Percentiles rank a stretch among this genome's conserved stretches.
Conservation (phyloP, 176 grass and related monocot species). For the Oryza nivara region DNA sequence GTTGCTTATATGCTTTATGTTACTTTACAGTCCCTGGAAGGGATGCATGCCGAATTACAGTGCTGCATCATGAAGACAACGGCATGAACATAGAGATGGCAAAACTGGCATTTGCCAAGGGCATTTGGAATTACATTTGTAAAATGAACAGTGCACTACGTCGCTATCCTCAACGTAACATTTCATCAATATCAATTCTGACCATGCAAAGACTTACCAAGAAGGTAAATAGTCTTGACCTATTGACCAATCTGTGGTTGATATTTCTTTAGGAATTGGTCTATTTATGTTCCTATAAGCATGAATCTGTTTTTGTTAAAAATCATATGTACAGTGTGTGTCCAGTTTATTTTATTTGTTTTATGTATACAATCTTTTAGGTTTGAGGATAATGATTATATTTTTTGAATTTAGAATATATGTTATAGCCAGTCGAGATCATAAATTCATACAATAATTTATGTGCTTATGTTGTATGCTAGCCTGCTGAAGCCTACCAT, state of each 20-base stretch:
- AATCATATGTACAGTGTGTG: neutral
- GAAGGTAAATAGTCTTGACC: slow-evolving; percentile 56
- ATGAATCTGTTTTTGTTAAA: neutral
- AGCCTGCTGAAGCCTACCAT: slow-evolving; percentile 14
- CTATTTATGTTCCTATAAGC: neutral
- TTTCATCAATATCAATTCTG: slow-evolving; percentile 50
- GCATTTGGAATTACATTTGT: slow-evolving; percentile 94
- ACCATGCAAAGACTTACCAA: slow-evolving; percentile 75
- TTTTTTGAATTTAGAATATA: neutral
- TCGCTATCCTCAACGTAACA: slow-evolving; percentile 54
- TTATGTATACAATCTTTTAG: neutral
- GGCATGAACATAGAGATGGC: slow-evolving; percentile 94
- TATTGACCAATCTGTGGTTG: slow-evolving; percentile 5
- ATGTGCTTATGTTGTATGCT: slow-evolving; percentile 6
- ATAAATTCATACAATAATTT: neutral
- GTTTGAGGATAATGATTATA: neutral
- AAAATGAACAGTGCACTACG: slow-evolving; percentile 93
- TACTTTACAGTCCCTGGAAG: slow-evolving; percentile 70
- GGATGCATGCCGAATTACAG: slow-evolving; percentile 82
- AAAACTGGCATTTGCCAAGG: slow-evolving; percentile 95
- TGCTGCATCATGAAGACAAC: slow-evolving; percentile 91
- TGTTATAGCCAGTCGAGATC: neutral
- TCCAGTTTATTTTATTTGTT: neutral
- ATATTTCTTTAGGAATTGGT: neutral
- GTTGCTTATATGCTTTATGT: slow-evolving; percentile 29